Percentiles rank a stretch among this genome's conserved stretches.
These are phyloP conservation scores for Platanthera zijinensis DNA, from an alignment of 106 monocot genomes.

Conservation along the genomic window DNA sequence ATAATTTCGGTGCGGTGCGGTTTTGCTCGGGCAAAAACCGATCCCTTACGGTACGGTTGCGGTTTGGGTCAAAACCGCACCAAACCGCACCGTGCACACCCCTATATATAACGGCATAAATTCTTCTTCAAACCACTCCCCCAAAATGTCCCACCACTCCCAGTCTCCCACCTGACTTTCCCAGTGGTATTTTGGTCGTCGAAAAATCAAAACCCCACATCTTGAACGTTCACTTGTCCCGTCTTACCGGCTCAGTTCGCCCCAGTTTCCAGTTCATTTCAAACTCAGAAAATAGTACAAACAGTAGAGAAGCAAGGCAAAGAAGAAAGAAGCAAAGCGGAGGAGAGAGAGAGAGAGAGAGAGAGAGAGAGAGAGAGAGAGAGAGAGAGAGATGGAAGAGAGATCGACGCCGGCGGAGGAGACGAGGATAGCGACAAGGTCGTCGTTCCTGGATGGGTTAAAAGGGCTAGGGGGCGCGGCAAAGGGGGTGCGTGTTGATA, in stretches of 20 bases:
- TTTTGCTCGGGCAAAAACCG: no score
- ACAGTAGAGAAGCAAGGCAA: not conserved
- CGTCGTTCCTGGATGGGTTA: slow-evolving; percentile 8
- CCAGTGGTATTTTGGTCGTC: not conserved
- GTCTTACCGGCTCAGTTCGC: not conserved
- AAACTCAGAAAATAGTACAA: not conserved
- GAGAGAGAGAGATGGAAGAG: slow-evolving; percentile 10
- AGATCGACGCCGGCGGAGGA: not conserved
- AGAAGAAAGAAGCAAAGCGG: not conserved
- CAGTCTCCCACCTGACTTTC: not conserved
- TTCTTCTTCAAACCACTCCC: no score
- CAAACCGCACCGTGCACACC: no score
- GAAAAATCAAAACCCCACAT: not conserved
- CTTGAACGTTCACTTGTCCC: not conserved
- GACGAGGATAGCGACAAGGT: slow-evolving; percentile 8
- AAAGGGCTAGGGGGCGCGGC: not conserved
- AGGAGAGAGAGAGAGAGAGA: not conserved
- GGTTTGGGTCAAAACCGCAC: no score
- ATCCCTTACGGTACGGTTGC: no score
- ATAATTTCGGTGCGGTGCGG: no score
- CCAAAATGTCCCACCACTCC: no score
- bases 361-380: slow-evolving; percentile 1
- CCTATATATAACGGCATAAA: no score
- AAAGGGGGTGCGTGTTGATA: slow-evolving; percentile 5
- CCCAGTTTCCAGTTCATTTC: not conserved